phyloP scores from a whole-genome alignment of 306 rosid species.

The Acacia melanoxylon region DNA sequence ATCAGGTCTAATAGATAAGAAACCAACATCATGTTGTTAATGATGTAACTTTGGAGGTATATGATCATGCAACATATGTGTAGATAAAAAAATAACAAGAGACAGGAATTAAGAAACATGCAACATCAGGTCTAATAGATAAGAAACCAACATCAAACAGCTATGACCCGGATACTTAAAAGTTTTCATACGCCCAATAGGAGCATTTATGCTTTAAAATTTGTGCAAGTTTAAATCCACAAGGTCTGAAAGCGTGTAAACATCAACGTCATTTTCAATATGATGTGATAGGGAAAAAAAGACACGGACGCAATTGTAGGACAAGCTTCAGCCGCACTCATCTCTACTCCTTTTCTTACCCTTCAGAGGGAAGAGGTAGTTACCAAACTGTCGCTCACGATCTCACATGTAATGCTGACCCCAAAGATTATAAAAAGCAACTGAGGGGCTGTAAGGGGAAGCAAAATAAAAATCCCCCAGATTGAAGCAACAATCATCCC shows the following conservation, averaged over 20 bases:
- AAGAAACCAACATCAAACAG: slow-evolving; percentile 7
- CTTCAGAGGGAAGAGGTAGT: slow-evolving; percentile 25
- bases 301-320: slow-evolving; percentile 16
- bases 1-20: neutral
- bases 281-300: neutral
- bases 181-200: slow-evolving; percentile 5
- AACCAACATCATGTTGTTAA: neutral
- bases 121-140: slow-evolving; percentile 11
- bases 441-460: slow-evolving; percentile 66
- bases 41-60: neutral
- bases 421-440: slow-evolving; percentile 69
- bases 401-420: slow-evolving; percentile 42
- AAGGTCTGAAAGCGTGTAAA: neutral
- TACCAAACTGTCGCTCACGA: slow-evolving; percentile 24
- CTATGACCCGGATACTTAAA: neutral
- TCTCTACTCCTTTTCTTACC: slow-evolving; percentile 19
- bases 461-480: slow-evolving; percentile 44
- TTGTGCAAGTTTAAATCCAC: slow-evolving; percentile 14
- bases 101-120: neutral
- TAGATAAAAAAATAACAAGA: neutral
- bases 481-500: slow-evolving; percentile 44
- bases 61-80: no score
- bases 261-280: slow-evolving; percentile 24
- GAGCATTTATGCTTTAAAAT: slow-evolving; percentile 20
- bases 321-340: slow-evolving; percentile 29